A percentile compares a stretch with the other conserved stretches of the same genome.
phyloP scores from a whole-genome alignment of 352 stramenopile genomes.

The Elongisporangium anandrum region DNA sequence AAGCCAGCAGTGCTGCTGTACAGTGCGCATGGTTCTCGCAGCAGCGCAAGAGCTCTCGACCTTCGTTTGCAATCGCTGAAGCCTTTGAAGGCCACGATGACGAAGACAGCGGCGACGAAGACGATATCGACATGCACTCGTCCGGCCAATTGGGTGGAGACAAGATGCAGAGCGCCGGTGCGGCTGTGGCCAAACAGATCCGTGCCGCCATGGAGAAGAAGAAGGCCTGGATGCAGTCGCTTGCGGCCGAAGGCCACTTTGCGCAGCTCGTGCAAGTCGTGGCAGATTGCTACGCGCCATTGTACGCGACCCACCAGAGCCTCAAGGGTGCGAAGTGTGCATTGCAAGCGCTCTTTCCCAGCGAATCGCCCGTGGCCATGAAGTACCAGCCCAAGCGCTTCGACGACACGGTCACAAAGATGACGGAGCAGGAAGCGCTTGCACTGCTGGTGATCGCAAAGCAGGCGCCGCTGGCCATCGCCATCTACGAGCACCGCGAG shows the following conservation, averaged over 20 bases:
- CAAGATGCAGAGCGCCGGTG: slow-evolving; percentile 1
- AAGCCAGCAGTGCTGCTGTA: neutral
- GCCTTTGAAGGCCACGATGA: slow-evolving; percentile 54
- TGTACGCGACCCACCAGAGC: slow-evolving; percentile 33
- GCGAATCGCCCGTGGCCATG: slow-evolving; percentile 24
- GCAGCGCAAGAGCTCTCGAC: slow-evolving; percentile 2
- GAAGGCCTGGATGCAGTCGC: slow-evolving; percentile 52
- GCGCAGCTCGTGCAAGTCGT: slow-evolving; percentile 40
- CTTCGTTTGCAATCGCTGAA: slow-evolving; percentile 50
- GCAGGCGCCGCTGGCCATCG: slow-evolving; percentile 28
- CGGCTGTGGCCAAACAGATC: slow-evolving; percentile 26
- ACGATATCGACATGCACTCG: neutral
- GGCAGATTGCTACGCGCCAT: slow-evolving; percentile 54
- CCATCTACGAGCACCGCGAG: slow-evolving; percentile 47
- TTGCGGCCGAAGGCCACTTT: slow-evolving; percentile 30
- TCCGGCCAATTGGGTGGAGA: neutral
- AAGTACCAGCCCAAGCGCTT: slow-evolving; percentile 55
- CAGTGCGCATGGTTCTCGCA: neutral
- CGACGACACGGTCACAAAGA: slow-evolving; percentile 51
- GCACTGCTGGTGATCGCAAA: slow-evolving; percentile 39
- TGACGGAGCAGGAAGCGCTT: slow-evolving; percentile 59
- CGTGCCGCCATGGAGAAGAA: slow-evolving; percentile 60
- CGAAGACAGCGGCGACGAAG: slow-evolving; percentile 19
- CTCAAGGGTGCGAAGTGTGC: slow-evolving; percentile 1
- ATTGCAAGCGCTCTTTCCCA: slow-evolving; percentile 9